These are phyloP conservation scores for Pseudogymnoascus sp. DNA, from an alignment of 2,329 filamentous ascomycete species.

Conservation along the genomic window DNA sequence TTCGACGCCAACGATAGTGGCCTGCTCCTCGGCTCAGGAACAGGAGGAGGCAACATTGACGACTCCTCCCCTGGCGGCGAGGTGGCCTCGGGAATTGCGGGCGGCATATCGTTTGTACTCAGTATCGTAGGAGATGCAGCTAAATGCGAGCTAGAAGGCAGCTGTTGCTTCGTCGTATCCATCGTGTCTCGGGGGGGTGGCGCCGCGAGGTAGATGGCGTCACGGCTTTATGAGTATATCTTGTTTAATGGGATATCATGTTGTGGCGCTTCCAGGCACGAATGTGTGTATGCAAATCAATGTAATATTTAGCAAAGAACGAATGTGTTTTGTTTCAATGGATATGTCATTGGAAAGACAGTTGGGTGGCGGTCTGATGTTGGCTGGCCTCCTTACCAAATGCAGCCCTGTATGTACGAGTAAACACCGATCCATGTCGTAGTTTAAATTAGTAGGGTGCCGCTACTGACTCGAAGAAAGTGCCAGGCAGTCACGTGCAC, in stretches of 20 bases:
- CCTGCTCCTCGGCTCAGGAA: slow-evolving; percentile 7
- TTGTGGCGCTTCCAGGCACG: slow-evolving; percentile 1
- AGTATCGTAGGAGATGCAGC: neutral
- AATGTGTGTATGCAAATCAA: neutral
- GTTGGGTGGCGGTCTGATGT: slow-evolving; percentile 6
- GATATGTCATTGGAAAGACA: slow-evolving; percentile 6
- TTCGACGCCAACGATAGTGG: neutral
- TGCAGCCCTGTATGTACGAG: slow-evolving; percentile 2
- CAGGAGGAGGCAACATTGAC: slow-evolving; percentile 21
- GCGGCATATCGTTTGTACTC: neutral
- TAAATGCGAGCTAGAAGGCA: neutral
- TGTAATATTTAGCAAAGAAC: neutral
- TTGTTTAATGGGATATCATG: slow-evolving; percentile 5
- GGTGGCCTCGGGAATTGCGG: neutral
- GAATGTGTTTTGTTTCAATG: neutral
- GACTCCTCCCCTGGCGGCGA: neutral
- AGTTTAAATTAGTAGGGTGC: slow-evolving; percentile 7
- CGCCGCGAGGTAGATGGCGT: neutral
- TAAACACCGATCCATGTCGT: slow-evolving; percentile 9
- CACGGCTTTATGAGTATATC: neutral
- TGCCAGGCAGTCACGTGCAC: neutral
- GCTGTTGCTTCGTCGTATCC: slow-evolving; percentile 4
- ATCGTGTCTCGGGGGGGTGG: neutral
- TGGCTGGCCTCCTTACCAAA: slow-evolving; percentile 4
- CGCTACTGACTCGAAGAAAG: neutral